phyloP scores from a whole-genome alignment of 345 rosid species.

The Geranium brycei region DNA sequence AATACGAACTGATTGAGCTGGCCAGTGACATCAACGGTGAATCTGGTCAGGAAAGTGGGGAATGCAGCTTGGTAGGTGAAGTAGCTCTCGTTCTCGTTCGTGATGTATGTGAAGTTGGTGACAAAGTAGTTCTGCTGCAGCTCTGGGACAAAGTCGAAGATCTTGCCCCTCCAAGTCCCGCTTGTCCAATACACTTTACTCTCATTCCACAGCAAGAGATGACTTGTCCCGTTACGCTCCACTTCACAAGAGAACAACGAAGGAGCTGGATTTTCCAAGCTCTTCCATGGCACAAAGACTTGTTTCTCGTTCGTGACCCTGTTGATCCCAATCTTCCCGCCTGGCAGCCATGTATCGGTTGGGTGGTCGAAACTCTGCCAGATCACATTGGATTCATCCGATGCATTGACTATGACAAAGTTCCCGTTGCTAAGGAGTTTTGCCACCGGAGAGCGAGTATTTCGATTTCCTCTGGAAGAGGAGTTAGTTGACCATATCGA shows the following conservation, averaged over 20 bases:
- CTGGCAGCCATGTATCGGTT: background rate
- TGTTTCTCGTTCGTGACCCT: background rate
- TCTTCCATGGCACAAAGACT: background rate
- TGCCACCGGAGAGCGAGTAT: background rate
- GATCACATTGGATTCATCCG: background rate
- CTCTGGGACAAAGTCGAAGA: background rate
- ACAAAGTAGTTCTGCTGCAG: background rate
- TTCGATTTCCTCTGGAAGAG: background rate
- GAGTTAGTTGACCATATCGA: constrained; percentile 3
- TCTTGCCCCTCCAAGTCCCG: background rate
- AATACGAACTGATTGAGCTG: constrained; percentile 10
- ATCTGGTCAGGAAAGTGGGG: constrained; percentile 4
- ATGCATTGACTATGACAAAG: background rate
- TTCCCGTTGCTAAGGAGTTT: constrained; percentile 9
- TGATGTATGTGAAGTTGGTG: background rate
- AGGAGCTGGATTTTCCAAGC: background rate
- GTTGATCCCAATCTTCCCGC: background rate
- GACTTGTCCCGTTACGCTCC: background rate
- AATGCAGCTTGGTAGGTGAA: background rate
- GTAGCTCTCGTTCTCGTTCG: constrained; percentile 4
- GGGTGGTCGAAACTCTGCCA: constrained; percentile 10
- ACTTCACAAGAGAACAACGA: background rate
- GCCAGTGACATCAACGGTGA: constrained; percentile 4
- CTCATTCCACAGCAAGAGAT: background rate
- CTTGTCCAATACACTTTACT: background rate